Percentiles rank a stretch among this genome's conserved stretches.
Evolutionary conservation across 768 basidiomycete species (phyloP).

Genomic region (Boletellus ananas): DNA sequence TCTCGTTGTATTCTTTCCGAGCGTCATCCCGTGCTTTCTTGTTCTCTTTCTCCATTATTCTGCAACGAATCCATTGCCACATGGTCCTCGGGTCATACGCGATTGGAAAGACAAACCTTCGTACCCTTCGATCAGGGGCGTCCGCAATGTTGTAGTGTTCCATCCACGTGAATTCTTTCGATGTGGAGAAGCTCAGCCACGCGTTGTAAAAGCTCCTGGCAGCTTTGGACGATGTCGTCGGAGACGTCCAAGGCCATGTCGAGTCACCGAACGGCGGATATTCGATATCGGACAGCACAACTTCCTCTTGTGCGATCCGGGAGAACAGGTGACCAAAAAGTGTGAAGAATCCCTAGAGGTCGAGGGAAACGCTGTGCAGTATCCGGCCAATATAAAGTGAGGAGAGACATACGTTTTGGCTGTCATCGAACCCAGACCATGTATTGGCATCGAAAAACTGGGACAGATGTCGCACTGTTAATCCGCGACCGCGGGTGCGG

Average conservation of each 20-base stretch:
- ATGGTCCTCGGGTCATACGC: background rate
- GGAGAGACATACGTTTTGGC: slow-evolving; percentile 46
- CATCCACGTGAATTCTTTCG: slow-evolving; percentile 86
- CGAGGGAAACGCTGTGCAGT: background rate
- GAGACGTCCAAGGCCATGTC: slow-evolving; percentile 64
- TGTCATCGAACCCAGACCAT: slow-evolving; percentile 65
- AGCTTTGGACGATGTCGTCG: slow-evolving; percentile 44
- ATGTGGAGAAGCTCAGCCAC: slow-evolving; percentile 84
- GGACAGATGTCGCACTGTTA: slow-evolving; percentile 76
- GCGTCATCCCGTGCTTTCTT: slow-evolving; percentile 87
- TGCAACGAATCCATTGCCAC: slow-evolving; percentile 23
- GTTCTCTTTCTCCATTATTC: slow-evolving; percentile 95
- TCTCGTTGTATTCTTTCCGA: slow-evolving; percentile 89
- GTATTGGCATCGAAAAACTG: slow-evolving; percentile 76
- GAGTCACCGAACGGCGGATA: slow-evolving; percentile 85
- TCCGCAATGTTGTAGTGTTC: slow-evolving; percentile 81
- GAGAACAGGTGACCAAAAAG: slow-evolving; percentile 86
- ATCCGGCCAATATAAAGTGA: background rate
- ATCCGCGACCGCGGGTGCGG: slow-evolving; percentile 61
- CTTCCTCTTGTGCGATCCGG: slow-evolving; percentile 80
- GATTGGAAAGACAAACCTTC: slow-evolving; percentile 49
- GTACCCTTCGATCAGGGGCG: slow-evolving; percentile 80
- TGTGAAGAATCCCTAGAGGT: slow-evolving; percentile 76
- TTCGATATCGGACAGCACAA: slow-evolving; percentile 37
- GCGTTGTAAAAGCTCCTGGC: slow-evolving; percentile 76